These are phyloP conservation scores for Ceratocystis cubensis DNA, from an alignment of 2,329 filamentous ascomycete species.

Conservation along the genomic window DNA sequence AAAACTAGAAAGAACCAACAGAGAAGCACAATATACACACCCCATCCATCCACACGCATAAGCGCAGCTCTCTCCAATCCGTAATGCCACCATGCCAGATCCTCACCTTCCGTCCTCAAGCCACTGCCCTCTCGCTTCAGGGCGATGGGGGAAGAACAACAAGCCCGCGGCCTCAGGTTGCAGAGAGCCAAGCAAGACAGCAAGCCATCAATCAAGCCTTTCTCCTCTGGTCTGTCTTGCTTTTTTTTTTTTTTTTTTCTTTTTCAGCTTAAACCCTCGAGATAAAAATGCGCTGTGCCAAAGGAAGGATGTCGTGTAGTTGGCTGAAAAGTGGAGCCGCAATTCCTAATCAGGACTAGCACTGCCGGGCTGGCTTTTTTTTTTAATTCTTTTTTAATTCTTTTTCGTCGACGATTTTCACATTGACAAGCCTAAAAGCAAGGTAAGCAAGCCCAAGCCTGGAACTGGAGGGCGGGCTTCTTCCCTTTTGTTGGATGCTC, in stretches of 20 bases:
- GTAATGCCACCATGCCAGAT: too few relatives aligned
- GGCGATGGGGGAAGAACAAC: not conserved
- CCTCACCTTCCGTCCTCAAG: not conserved
- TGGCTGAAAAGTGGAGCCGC: not conserved
- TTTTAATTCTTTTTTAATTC: too few relatives aligned
- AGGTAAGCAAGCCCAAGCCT: not conserved
- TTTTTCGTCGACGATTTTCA: not conserved
- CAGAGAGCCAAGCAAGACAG: too few relatives aligned
- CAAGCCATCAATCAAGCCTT: not conserved
- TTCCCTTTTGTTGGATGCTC: not conserved
- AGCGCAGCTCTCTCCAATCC: too few relatives aligned
- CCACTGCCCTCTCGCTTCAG: constrained; percentile 1
- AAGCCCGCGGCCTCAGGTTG: not conserved
- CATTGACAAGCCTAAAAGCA: not conserved
- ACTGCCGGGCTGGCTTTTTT: not conserved
- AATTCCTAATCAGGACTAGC: not conserved
- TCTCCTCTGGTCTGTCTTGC: not conserved
- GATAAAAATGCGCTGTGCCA: not conserved
- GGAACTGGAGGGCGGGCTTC: not conserved
- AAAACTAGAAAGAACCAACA: not conserved
- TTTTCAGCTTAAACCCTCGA: not conserved
- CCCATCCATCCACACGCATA: not conserved
- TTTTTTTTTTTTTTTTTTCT: constrained; percentile 1
- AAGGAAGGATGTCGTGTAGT: not conserved
- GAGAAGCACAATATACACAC: not conserved